phyloP scores from a whole-genome alignment of 768 basidiomycete species.

The Sistotremastrum niveocremeum region DNA sequence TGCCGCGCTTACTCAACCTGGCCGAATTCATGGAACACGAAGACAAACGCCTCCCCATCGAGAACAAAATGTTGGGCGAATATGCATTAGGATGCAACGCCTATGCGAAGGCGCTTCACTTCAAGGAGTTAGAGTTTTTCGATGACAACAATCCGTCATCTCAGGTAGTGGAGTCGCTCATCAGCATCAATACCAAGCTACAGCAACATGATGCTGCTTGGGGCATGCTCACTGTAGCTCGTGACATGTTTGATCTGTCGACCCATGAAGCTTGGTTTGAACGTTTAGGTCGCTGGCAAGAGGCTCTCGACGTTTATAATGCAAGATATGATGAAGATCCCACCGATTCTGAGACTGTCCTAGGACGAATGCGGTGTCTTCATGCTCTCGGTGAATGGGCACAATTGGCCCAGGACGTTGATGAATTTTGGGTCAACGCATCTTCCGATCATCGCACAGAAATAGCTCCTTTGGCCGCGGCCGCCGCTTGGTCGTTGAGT shows the following conservation, averaged over 20 bases:
- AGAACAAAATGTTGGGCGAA: conserved; percentile 84
- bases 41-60: conserved; percentile 89
- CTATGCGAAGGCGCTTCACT: conserved; percentile 95
- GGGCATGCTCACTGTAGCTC: conserved; percentile 86
- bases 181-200: conserved; percentile 90
- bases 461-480: conserved; percentile 94
- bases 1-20: conserved; percentile 81
- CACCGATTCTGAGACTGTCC: conserved; percentile 57
- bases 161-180: conserved; percentile 78
- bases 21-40: conserved; percentile 99
- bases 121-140: conserved; percentile 96
- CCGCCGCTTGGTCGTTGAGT: conserved; percentile 90
- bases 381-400: conserved; percentile 99
- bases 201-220: conserved; percentile 97
- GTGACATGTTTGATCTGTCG: conserved; percentile 78
- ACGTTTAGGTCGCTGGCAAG: conserved; percentile 90
- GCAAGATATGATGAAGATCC: conserved; percentile 67
- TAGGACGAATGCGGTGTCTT: conserved; percentile 89
- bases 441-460: conserved; percentile 72
- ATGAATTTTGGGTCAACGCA: conserved; percentile 77
- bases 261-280: conserved; percentile 99
- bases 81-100: conserved; percentile 89
- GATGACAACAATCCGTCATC: conserved; percentile 69
- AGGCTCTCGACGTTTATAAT: conserved; percentile 78
- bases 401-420: conserved; percentile 69